Evolutionary conservation across 164 flowering plant species (phyloP), one percentile per base, ranked within the genome.

Genomic region (Pachysandra terminalis): DNA sequence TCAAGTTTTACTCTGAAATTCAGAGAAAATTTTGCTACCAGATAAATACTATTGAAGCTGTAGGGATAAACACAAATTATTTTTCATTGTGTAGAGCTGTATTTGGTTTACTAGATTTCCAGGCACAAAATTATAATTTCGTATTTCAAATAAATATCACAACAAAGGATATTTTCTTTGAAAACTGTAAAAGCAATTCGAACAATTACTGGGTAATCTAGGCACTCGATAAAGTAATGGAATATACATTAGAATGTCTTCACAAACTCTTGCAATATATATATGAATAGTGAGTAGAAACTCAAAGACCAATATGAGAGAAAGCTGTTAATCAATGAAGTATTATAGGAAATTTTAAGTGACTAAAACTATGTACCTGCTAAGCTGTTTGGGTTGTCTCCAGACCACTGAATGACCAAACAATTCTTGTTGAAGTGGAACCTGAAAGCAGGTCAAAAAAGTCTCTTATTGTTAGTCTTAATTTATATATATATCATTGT

Each of bases 341-440:
- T 17, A 22, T 45, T 8, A 49, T 15, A 59, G 6, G 21, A 40
- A 59, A 48, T 59, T 40, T 17, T 17, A 54, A 25, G 26, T 21
- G 26, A 25, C 64, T 16, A 45, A 55, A 58, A 53, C 17, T 40
- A 66, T 45, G 53, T 41, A 95, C 98, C 98, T 83, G 98, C 97
- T 59, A 92, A 75, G 79, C 98, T 95, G 79, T 95, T 95, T 21
- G 98, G 98, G 54, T 95, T 95, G 86, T 95, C 98, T 65, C 98
- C 98, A 57, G 98, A 89, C 98, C 98, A 95, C 78, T 92, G 96
- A 76, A 95, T 70, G 52, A 88, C 83, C 73, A 95, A 69, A 68
- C 97, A 95, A 35, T 84, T 77, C 77, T 83, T 86, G 77, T 78
- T 81, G 74, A 95, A 92, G 61, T 79, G 75, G 68, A 70, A 92